Evolutionary conservation across 2,329 filamentous ascomycete genomes (phyloP).

Genomic region (Diplodia corticola): DNA sequence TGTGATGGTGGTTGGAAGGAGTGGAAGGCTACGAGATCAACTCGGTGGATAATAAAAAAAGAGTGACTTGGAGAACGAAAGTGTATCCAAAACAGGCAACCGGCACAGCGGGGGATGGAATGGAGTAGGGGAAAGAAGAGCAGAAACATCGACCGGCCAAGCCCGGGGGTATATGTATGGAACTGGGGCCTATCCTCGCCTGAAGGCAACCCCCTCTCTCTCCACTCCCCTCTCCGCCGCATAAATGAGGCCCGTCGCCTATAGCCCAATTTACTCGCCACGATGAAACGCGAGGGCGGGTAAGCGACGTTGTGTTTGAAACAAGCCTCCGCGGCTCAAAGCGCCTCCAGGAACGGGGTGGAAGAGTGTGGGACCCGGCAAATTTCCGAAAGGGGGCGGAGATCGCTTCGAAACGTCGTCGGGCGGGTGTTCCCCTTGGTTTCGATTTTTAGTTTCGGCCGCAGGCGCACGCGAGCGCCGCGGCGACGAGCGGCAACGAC

Average conservation of each 20-base stretch:
- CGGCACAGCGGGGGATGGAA: conserved; percentile 16
- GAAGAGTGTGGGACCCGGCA: background rate
- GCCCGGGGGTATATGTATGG: conserved; percentile 14
- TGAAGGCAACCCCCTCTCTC: background rate
- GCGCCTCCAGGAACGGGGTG: background rate
- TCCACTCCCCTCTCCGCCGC: background rate
- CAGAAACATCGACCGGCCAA: conserved; percentile 2
- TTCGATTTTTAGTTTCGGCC: background rate
- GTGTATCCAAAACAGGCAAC: conserved; percentile 17
- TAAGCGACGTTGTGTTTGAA: conserved; percentile 13
- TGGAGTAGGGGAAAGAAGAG: background rate
- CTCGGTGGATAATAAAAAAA: background rate
- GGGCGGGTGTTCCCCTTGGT: background rate
- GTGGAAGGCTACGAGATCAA: conserved; percentile 22
- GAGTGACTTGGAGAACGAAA: conserved; percentile 16
- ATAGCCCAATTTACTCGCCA: conserved; percentile 3
- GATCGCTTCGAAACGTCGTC: conserved; percentile 3
- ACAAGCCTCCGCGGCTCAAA: conserved; percentile 1
- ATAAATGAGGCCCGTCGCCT: conserved; percentile 6
- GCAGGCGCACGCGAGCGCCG: background rate
- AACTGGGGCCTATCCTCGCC: background rate
- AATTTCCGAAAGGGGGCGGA: conserved; percentile 14
- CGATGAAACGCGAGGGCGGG: conserved; percentile 10
- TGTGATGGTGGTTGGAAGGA: conserved; percentile 3
- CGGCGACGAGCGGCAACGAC: background rate